A percentile compares a stretch with the other conserved stretches of the same genome.
Conservation (phyloP, 192 early-diverging fungal genomes). For the Paraglomus occultum region DNA sequence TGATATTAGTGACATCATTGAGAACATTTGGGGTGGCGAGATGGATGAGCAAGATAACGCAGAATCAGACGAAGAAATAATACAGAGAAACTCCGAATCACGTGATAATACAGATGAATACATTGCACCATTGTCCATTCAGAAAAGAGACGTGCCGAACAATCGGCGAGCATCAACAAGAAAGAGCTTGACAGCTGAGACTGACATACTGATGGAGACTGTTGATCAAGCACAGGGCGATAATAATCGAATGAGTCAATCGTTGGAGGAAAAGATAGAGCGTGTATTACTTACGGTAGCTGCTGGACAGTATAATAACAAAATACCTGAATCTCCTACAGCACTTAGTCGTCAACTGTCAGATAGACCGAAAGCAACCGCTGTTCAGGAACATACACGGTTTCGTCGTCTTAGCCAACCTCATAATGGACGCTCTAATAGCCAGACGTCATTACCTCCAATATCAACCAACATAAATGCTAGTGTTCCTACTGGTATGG, state of each 20-base stretch:
- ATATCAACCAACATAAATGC: too few species aligned
- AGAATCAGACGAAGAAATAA: not conserved
- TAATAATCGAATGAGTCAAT: not conserved
- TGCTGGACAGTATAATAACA: slow-evolving; percentile 6
- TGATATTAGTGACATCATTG: slow-evolving; percentile 48
- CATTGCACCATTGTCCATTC: not conserved
- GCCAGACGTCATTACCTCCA: too few species aligned
- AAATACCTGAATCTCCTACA: too few species aligned
- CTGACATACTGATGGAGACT: slow-evolving; percentile 23
- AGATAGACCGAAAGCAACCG: too few species aligned
- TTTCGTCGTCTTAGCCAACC: too few species aligned
- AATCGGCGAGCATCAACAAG: not conserved
- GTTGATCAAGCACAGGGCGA: not conserved
- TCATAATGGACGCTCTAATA: too few species aligned
- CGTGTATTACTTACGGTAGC: slow-evolving; percentile 23
- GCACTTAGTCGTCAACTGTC: too few species aligned
- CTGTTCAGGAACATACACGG: too few species aligned
- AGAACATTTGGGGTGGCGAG: slow-evolving; percentile 43
- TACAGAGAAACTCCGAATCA: not conserved
- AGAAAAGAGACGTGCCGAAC: not conserved
- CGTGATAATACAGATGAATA: not conserved
- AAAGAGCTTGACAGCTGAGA: slow-evolving; percentile 12
- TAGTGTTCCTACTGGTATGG: too few species aligned
- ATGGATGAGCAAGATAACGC: slow-evolving; percentile 1
- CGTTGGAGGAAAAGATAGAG: slow-evolving; percentile 23